A percentile compares a stretch with the other conserved stretches of the same genome.
Evolutionary conservation across 768 basidiomycete genomes (phyloP).

Genomic region (Lactifluus subvellereus): DNA sequence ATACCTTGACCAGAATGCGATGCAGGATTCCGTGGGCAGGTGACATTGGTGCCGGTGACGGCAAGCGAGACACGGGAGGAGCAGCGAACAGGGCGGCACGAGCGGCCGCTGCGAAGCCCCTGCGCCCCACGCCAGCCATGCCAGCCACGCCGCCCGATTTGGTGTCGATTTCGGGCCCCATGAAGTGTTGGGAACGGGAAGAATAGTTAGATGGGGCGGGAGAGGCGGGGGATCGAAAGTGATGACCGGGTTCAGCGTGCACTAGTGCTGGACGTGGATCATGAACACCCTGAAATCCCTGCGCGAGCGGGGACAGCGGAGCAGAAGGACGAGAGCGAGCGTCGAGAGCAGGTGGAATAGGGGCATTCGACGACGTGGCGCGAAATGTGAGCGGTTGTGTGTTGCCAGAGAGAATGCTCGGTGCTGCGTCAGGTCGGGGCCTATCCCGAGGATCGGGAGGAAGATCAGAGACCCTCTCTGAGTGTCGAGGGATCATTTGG

Average conservation of each 20-base stretch:
- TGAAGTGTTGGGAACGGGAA: neutral
- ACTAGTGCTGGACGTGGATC: conserved; percentile 10
- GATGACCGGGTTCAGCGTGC: neutral
- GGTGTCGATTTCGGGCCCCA: conserved; percentile 50
- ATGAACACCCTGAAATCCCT: neutral
- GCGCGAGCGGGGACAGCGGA: conserved; percentile 11
- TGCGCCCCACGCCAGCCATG: conserved; percentile 87
- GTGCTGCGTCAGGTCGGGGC: no score
- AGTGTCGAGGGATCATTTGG: neutral
- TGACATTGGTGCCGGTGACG: conserved; percentile 4
- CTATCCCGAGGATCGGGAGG: neutral
- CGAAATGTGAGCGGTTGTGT: conserved; percentile 18
- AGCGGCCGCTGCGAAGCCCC: conserved; percentile 74
- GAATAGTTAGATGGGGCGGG: conserved; percentile 16
- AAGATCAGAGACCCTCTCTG: neutral
- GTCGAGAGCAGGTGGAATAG: conserved; percentile 17
- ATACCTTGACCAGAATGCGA: conserved; percentile 26
- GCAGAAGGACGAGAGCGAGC: conserved; percentile 12
- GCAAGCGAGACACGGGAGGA: conserved; percentile 1
- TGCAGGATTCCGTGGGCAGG: neutral
- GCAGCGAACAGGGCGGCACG: conserved; percentile 50
- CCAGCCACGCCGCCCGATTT: conserved; percentile 70
- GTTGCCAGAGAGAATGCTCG: neutral
- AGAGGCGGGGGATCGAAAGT: conserved; percentile 6
- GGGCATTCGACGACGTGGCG: conserved; percentile 26